These are phyloP conservation scores for Podospora tetraspora DNA, from an alignment of 495 filamentous ascomycete genomes.

Conservation along the genomic window DNA sequence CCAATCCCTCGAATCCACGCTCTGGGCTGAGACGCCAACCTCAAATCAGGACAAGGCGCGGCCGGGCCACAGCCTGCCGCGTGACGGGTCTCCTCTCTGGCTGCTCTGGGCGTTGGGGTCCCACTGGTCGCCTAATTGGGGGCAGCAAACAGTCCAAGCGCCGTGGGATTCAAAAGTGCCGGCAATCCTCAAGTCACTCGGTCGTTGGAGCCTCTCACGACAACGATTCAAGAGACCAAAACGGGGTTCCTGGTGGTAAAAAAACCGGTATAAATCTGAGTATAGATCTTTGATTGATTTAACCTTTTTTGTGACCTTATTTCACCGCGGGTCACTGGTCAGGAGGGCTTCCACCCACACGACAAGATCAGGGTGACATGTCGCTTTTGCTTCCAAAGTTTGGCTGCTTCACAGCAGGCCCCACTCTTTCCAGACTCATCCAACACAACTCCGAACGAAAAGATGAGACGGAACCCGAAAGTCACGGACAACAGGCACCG, in stretches of 20 bases:
- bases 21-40: constrained; percentile 1
- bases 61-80: background rate
- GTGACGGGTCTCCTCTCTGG: background rate
- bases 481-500: background rate
- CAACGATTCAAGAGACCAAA: background rate
- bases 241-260: background rate
- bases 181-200: background rate
- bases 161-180: background rate
- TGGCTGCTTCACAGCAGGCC: background rate
- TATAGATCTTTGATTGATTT: background rate
- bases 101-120: background rate
- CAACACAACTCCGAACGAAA: background rate
- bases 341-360: background rate
- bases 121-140: background rate
- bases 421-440: background rate
- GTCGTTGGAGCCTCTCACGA: background rate
- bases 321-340: background rate
- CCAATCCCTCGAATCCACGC: background rate
- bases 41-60: background rate
- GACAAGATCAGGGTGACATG: background rate
- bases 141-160: background rate
- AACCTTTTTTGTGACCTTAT: background rate
- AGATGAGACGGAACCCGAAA: background rate
- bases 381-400: background rate
- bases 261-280: no score